phyloP scores from a whole-genome alignment of 2,329 filamentous ascomycete species.

The Penicillium vulpinum region DNA sequence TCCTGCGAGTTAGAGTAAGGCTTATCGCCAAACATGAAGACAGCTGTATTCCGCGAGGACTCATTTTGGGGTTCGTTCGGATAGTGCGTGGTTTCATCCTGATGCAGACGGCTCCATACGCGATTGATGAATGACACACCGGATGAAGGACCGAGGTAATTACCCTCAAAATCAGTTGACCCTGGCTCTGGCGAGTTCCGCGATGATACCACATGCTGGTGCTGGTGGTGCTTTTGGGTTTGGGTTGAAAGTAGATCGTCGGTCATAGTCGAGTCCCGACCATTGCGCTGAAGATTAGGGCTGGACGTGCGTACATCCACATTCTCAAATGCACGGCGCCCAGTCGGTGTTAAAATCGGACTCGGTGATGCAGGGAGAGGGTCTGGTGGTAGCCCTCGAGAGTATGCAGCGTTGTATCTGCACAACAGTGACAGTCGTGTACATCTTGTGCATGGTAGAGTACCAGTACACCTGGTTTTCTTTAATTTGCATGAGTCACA shows the following conservation, averaged over 20 bases:
- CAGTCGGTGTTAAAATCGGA: not conserved
- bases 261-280: not conserved
- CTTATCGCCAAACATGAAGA: conserved; percentile 54
- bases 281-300: conserved; percentile 4
- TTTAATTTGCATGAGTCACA: conserved; percentile 43
- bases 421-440: conserved; percentile 34
- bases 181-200: conserved; percentile 49
- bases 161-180: conserved; percentile 54
- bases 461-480: conserved; percentile 41
- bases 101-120: conserved; percentile 65
- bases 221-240: no score
- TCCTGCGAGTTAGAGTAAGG: conserved; percentile 46
- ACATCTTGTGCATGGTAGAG: conserved; percentile 38
- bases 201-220: conserved; percentile 20
- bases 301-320: not conserved
- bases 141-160: conserved; percentile 58
- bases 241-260: conserved; percentile 1
- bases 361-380: conserved; percentile 23
- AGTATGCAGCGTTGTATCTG: conserved; percentile 41
- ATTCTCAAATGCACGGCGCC: not conserved
- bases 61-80: conserved; percentile 33
- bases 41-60: conserved; percentile 43
- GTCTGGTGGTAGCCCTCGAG: conserved; percentile 38
- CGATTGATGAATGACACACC: conserved; percentile 61
- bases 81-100: conserved; percentile 49